Base-by-base conservation (phyloP, 495 filamentous ascomycete species). In the Amorphotheca resinae region DNA sequence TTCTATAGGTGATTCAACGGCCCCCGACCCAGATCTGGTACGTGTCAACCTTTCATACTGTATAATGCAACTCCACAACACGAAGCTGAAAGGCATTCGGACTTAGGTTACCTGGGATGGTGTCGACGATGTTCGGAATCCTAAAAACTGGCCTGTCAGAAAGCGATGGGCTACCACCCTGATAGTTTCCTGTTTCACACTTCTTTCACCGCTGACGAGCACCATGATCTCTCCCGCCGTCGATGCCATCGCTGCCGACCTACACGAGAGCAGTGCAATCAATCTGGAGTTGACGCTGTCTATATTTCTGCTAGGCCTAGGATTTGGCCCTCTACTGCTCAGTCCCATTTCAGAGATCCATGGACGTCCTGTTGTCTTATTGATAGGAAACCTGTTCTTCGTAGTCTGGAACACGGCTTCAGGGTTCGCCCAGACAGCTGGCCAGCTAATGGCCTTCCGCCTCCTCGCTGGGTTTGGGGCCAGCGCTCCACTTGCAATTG, bases 391-490 rank as follows among this genome's bases (percentile, higher is more conserved):
- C 9, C 18, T 36, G 1, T 14, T 36, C 33, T 36, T 36, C 33
- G 1, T 36, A 16, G 11, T 36, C 12, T 36, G n/a, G 14, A 36
- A 14, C 9, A 20, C 18, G 9, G 79, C 77, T 1, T 80, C 78
- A 48, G 80, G 79, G 1, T 58, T 82, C 12, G 65, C 76, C 1
- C 72, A 73, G 0, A 74, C 67, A 26, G 64, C 82, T 25, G 50
- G 45, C 5, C 50, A 60, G 1, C 60, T 82, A 9, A 74, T 84
- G 15, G 65, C 75, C 4, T 80, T 79, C 55, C 75, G 79, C 5
- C 66, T 83, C 15, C 57, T 82, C 1, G 62, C 64, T 12, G 81
- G 79, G 1, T 54, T 74, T 14, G 77, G 73, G 28, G 79, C 73
- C 9, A 66, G 65, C 4, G 66, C 59, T 2, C 60, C 65, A 7